Base-by-base conservation (phyloP, 148 eudicot genomes). In the Selenicereus undatus region DNA sequence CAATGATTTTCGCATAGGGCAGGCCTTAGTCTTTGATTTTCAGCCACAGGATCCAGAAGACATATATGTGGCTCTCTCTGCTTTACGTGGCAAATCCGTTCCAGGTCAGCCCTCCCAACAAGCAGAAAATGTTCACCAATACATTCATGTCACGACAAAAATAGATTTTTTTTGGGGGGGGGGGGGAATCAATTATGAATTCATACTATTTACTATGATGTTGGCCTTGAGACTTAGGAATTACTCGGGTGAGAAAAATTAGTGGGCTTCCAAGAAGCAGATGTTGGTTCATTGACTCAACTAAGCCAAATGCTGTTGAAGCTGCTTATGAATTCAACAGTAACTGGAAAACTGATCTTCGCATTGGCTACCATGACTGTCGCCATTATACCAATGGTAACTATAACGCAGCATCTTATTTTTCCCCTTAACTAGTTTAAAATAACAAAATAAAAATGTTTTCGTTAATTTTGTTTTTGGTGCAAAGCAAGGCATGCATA, bases 21-120 rank as follows among this genome's bases (percentile, higher is more conserved):
- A 93, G 97, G 89, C 79, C 11, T 14, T 90, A 72, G 94, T 93
- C 71, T 94, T 87, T 79, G 98, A 94, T 91, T 94, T 94, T 87
- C 99, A 96, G 85, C 99, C 99, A 35, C 78, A 89, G 86, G 97
- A 93, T 88, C 99, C 99, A 56, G 99, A 96, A 84, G 83, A 84
- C 84, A 74, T 94, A 48, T 88, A 72, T 79, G 91, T 89, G 66
- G 99, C 99, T 76, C 87, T 90, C 77, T 87, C 91, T 83, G 99
- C 95, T 60, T 76, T 96, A 76, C 88, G 92, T 68, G 95, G 98
- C 71, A 84, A 80, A 80, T 72, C 92, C 51, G 83, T 96, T 35
- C 92, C 95, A 78, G 99, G 97, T 93, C 70, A 85, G 76, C 77
- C 60, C 45, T 60, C 45, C 32, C 11, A 7, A 39, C 43, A 39